phyloP scores from a whole-genome alignment of 2,329 filamentous ascomycete species.

The Pestalotiopsis sp. region DNA sequence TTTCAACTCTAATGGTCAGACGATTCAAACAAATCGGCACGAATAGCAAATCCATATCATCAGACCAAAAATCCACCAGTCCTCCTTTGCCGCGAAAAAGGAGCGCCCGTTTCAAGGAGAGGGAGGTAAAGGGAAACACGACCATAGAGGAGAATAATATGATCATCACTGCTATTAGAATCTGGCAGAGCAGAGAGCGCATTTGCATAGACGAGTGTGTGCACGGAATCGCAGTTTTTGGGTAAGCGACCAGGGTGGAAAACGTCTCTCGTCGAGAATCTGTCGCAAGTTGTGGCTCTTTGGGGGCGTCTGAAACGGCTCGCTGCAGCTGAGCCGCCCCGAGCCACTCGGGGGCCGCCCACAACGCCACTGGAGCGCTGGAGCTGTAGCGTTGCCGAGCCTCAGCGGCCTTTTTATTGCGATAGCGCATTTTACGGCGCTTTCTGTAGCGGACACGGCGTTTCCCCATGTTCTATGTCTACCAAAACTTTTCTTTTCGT shows the following conservation, averaged over 20 bases:
- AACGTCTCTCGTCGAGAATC: conserved; percentile 5
- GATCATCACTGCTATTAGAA: background rate
- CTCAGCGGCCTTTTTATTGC: too few species aligned
- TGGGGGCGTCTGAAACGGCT: background rate
- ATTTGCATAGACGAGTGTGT: background rate
- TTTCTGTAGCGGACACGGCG: too few species aligned
- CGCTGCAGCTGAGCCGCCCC: conserved; percentile 1
- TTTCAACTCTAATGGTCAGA: background rate
- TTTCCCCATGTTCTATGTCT: too few species aligned
- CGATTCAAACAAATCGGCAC: background rate
- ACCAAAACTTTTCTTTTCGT: too few species aligned
- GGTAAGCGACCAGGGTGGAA: background rate
- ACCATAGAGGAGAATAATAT: background rate
- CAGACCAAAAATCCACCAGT: background rate
- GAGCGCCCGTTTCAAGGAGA: conserved; percentile 8
- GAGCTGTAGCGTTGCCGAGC: too few species aligned
- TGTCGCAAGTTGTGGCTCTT: conserved; percentile 11
- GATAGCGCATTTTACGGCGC: too few species aligned
- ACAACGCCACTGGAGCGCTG: background rate
- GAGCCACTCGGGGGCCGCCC: background rate
- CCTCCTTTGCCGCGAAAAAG: background rate
- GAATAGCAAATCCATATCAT: background rate
- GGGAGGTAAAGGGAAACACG: background rate
- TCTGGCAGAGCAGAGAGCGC: background rate
- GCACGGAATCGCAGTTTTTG: background rate